Base-by-base conservation (phyloP, 1,284 basidiomycete species). In the Afroboletus lepidellus region DNA sequence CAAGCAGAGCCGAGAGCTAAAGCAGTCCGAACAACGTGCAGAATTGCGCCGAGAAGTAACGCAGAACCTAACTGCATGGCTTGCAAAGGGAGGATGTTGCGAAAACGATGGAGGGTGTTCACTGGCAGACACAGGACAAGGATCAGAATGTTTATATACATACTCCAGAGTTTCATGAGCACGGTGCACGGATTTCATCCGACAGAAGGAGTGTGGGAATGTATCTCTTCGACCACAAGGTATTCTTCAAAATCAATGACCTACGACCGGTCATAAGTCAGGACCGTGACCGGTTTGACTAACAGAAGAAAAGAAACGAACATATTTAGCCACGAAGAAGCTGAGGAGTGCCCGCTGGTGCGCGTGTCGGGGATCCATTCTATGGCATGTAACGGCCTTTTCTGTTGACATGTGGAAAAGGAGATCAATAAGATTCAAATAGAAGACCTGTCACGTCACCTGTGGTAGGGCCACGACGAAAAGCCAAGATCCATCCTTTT, bases 1-100 rank as follows among this genome's bases (percentile, higher is more conserved):
- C 62, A 63, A 23, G 60, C 63, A 12, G 62, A 65, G 16, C 64
- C 64, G 12, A 67, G 62, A 42, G 51, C 55, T 41, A n/a, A 52
- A 23, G 25, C 50, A 18, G 27, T 39, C 23, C 27, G 53, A 25
- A 24, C 21, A 12, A n/a, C 16, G 20, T n/a, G 51, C 12, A 59
- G 8, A 20, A 61, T 12, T n/a, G 60, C 36, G 18, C 36, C 39
- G 33, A 63, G 41, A 38, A 61, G 16, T 3, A 51, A 42, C 30
- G n/a, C 29, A 41, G 37, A 46, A 39, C 16, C 27, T 8, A 39
- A 34, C 46, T 53, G 23, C 61, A 66, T 62, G 29, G n/a, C 12
- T 48, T 0, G 18, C 1, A 23, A 49, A 34, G 44, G 38, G 48
- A 45, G 23, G 21, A 51, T 18, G 8, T 15, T 9, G 27, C 24